These are phyloP conservation scores for Pyrenophora graminea DNA, from an alignment of 2,329 filamentous ascomycete species.

Conservation along the genomic window DNA sequence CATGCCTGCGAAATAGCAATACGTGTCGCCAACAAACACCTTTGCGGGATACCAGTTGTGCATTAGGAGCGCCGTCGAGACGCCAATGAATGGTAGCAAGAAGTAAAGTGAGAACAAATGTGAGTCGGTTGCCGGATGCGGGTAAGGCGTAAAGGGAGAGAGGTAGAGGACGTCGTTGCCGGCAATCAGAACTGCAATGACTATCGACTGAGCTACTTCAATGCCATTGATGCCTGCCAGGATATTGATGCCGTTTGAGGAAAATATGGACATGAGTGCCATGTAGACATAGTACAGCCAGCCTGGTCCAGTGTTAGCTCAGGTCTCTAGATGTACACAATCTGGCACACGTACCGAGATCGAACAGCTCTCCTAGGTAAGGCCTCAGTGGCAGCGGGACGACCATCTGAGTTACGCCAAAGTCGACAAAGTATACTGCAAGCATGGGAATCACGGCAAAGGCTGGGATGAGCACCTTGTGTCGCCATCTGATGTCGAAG, in stretches of 20 bases:
- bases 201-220: conserved; percentile 90
- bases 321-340: too few species aligned
- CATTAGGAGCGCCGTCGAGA: conserved; percentile 80
- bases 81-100: conserved; percentile 89
- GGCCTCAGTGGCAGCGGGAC: conserved; percentile 83
- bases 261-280: conserved; percentile 95
- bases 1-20: conserved; percentile 99
- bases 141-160: conserved; percentile 70
- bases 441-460: conserved; percentile 92
- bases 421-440: conserved; percentile 97
- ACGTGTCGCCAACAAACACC: conserved; percentile 97
- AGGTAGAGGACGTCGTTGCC: conserved; percentile 91
- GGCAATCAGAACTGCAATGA: conserved; percentile 81
- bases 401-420: conserved; percentile 93
- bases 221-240: conserved; percentile 99
- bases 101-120: conserved; percentile 97
- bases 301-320: conserved; percentile 39
- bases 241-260: conserved; percentile 98
- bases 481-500: conserved; percentile 97
- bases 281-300: conserved; percentile 90
- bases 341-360: conserved; percentile 60
- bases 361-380: conserved; percentile 81
- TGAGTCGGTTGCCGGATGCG: conserved; percentile 91
- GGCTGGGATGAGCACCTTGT: conserved; percentile 97
- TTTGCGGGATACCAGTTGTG: conserved; percentile 97